phyloP scores from a whole-genome alignment of 2,329 filamentous ascomycete species.

The Cytospora piceae region DNA sequence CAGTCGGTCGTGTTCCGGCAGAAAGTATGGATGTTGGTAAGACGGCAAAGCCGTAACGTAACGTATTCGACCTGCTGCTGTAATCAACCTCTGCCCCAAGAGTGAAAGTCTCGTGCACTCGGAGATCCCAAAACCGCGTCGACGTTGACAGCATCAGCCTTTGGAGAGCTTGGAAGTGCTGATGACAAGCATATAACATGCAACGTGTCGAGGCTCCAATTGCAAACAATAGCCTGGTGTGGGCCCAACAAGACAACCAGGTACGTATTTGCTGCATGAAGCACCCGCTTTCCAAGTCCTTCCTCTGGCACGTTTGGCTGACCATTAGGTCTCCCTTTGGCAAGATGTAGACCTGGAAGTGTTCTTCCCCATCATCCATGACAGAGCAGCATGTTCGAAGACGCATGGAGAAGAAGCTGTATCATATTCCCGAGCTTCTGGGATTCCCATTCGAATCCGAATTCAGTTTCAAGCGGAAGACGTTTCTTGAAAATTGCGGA shows the following conservation, averaged over 20 bases:
- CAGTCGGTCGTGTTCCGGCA: background rate
- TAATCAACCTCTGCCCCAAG: background rate
- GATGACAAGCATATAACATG: background rate
- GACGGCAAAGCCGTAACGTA: background rate
- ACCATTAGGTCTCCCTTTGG: background rate
- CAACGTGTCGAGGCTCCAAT: background rate
- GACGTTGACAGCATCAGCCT: background rate
- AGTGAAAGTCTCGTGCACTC: background rate
- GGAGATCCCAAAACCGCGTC: background rate
- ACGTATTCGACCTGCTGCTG: background rate
- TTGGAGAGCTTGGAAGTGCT: background rate
- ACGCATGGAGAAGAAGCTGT: background rate
- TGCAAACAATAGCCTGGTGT: background rate
- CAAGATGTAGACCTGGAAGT: background rate
- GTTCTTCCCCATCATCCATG: background rate
- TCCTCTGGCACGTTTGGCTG: background rate
- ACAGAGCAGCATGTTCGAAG: background rate
- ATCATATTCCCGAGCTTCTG: background rate
- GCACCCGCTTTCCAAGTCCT: background rate
- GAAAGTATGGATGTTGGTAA: background rate
- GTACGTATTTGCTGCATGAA: background rate
- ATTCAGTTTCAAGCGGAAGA: too few relatives aligned
- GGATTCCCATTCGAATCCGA: too few relatives aligned
- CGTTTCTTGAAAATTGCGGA: too few relatives aligned
- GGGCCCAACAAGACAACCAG: background rate